A percentile compares a stretch with the other conserved stretches of the same genome.
Evolutionary conservation across 495 filamentous ascomycete species (phyloP).

Genomic region (Neurospora tetraspora): DNA sequence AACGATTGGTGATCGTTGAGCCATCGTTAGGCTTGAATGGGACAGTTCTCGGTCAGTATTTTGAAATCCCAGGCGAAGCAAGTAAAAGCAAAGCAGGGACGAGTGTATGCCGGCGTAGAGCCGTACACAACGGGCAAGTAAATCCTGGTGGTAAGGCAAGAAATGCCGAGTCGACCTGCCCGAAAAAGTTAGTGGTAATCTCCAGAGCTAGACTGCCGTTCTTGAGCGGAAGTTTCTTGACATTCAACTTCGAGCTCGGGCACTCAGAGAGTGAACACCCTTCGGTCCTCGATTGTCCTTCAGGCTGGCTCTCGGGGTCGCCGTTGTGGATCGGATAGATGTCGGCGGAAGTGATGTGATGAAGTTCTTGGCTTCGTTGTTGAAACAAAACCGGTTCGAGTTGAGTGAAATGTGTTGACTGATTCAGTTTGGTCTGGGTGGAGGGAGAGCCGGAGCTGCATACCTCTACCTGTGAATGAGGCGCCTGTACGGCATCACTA

Average conservation of each 20-base stretch:
- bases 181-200: not conserved
- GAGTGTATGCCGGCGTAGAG: not conserved
- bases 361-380: not conserved
- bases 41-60: not conserved
- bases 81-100: not conserved
- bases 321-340: not conserved
- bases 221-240: not conserved
- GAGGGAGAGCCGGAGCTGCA: too few relatives aligned
- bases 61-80: not conserved
- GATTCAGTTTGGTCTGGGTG: not conserved
- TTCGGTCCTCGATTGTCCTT: not conserved
- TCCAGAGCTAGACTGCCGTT: not conserved
- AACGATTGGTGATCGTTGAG: not conserved
- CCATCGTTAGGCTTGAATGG: not conserved
- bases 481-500: not conserved
- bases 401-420: not conserved
- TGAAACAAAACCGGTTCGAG: not conserved
- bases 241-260: not conserved
- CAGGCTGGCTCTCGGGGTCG: not conserved
- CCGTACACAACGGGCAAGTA: not conserved
- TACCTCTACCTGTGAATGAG: too few relatives aligned
- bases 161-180: not conserved
- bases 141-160: not conserved
- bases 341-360: not conserved
- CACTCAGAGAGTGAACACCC: not conserved